Evolutionary conservation across 1,284 basidiomycete genomes (phyloP).

Genomic region (Microbotryum intermedium): DNA sequence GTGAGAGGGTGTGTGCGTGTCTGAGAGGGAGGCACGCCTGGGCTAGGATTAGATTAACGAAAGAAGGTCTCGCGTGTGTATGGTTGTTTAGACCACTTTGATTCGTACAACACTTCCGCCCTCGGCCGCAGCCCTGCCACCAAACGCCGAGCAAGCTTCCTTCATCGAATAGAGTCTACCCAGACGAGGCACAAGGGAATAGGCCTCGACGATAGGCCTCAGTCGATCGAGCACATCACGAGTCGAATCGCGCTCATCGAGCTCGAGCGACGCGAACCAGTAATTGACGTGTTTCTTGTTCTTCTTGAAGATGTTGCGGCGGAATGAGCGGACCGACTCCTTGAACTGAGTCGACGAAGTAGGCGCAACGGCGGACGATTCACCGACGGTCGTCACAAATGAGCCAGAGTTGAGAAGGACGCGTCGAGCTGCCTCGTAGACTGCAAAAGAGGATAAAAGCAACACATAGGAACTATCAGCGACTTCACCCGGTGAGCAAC

Average conservation of each 20-base stretch:
- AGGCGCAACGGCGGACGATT: constrained; percentile 37
- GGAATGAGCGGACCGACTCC: constrained; percentile 34
- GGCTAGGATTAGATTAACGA: too few species aligned
- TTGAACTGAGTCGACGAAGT: constrained; percentile 25
- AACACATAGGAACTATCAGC: not conserved
- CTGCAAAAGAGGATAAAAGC: not conserved
- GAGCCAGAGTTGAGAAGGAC: constrained; percentile 39
- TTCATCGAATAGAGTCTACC: constrained; percentile 14
- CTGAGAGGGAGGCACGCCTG: too few species aligned
- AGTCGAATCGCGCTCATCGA: constrained; percentile 16
- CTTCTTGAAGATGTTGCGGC: constrained; percentile 41
- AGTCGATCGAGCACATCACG: constrained; percentile 25
- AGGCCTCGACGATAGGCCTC: constrained; percentile 19
- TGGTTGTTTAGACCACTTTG: constrained; percentile 6
- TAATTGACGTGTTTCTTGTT: constrained; percentile 41
- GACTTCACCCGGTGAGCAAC: constrained; percentile 27
- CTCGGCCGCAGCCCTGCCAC: not conserved
- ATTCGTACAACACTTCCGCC: constrained; percentile 10
- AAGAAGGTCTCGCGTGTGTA: too few species aligned
- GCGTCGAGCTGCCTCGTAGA: constrained; percentile 42
- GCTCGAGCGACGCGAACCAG: constrained; percentile 30
- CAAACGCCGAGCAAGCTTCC: constrained; percentile 25
- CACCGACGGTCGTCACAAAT: constrained; percentile 35
- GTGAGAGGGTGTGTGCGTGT: too few species aligned
- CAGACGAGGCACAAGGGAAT: constrained; percentile 17